Percentiles rank a stretch among this genome's conserved stretches.
Conservation (phyloP, 148 eudicot species). For the Vaccinium vitisidaea region DNA sequence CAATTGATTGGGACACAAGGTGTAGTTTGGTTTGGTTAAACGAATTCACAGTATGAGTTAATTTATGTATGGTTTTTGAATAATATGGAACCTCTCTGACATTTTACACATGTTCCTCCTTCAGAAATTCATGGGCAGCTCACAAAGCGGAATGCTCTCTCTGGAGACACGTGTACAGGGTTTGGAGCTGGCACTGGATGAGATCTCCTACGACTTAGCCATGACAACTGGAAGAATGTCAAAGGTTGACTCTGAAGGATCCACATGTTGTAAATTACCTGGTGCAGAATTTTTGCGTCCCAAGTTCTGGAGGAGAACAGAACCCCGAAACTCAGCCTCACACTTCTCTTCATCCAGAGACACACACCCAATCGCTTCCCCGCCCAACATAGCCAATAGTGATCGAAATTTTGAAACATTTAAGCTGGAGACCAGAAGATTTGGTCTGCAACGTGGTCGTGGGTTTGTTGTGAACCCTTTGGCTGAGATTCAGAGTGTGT, state of each 20-base stretch:
- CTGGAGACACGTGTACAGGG: slow-evolving; percentile 91
- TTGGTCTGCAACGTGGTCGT: slow-evolving; percentile 42
- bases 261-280: slow-evolving; percentile 72
- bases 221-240: slow-evolving; percentile 68
- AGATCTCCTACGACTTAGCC: slow-evolving; percentile 84
- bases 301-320: slow-evolving; percentile 75
- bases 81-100: slow-evolving; percentile 7
- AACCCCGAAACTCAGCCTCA: slow-evolving; percentile 29
- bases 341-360: background rate
- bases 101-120: slow-evolving; percentile 6
- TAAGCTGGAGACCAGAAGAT: slow-evolving; percentile 43
- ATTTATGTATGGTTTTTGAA: background rate
- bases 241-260: slow-evolving; percentile 40
- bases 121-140: slow-evolving; percentile 83
- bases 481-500: slow-evolving; percentile 52
- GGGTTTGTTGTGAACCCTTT: slow-evolving; percentile 75
- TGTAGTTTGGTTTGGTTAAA: background rate
- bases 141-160: slow-evolving; percentile 75
- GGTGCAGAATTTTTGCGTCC: slow-evolving; percentile 75
- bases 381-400: background rate
- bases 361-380: background rate
- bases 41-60: background rate
- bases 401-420: slow-evolving; percentile 21
- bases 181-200: slow-evolving; percentile 75
- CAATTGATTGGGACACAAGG: background rate